Evolutionary conservation across 2,329 filamentous ascomycete genomes (phyloP), one percentile per base, ranked within the genome.

Genomic region (Mollisiaceae sp.): DNA sequence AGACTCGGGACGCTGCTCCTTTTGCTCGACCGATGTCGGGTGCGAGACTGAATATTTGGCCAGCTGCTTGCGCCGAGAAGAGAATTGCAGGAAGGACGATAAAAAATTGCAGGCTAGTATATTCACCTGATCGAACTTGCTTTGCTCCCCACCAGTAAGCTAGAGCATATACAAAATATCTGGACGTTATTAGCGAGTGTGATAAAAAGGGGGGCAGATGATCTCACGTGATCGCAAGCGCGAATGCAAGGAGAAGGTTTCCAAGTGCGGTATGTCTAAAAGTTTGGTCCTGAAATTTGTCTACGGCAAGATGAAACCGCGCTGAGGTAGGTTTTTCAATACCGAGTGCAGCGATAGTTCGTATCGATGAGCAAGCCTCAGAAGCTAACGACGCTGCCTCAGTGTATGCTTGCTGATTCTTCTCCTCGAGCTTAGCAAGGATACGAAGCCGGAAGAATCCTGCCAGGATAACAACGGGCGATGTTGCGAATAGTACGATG

Each of bases 71-170:
- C 0, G 91, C 90, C 64, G 88, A 89, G 45, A 93, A 87, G 1
- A 94, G 83, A 71, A 94, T 85, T 4, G 90, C 84, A 6, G 91
- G 83, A 4, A 92, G 81, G 8, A 93, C 89, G 71, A 91, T 90
- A 75, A 93, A 88, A 78, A 93, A 93, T n/a, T 90, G 84, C 38
- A 88, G 86, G 52, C 85, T 85, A 2, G 79, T 82, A 70, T 90
- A 90, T 63, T 86, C 79, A 4, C 90, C 90, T 50, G 83, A 81
- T 60, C 88, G 84, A 65, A 93, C 91, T 68, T 88, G 86, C 71
- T 86, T 89, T 0, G 90, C 84, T 3, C 91, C 91, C 90, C 91
- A 94, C 89, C 90, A 94, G 77, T 92, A 93, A 0, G 90, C 89
- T 62, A 94, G 84, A 0, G 90, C 89, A 72, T 93, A 91, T 32